phyloP scores from a whole-genome alignment of 441 rosid genomes.

The Gossypium gossypioides region DNA sequence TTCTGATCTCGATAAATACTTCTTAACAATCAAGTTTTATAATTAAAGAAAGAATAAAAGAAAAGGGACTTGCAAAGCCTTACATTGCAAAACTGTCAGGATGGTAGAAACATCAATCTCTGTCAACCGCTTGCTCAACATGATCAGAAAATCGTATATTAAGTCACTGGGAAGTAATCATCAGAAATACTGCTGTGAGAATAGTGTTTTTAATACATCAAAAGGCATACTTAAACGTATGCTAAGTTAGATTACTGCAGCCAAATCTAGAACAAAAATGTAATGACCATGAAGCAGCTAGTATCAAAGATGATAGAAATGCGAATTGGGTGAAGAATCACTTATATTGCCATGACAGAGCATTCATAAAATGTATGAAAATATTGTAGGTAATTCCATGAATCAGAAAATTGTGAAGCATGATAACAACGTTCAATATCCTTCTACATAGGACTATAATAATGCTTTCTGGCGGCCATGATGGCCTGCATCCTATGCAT shows the following conservation, averaged over 20 bases:
- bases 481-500: neutral
- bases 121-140: conserved; percentile 54
- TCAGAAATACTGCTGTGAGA: conserved; percentile 6
- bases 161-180: conserved; percentile 56
- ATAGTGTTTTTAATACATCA: neutral
- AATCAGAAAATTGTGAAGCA: neutral
- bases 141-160: conserved; percentile 65
- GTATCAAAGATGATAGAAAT: neutral
- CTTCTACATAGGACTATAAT: neutral
- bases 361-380: neutral
- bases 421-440: neutral
- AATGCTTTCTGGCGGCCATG: neutral
- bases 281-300: neutral
- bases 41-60: neutral
- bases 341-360: neutral
- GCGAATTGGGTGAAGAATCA: neutral
- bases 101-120: conserved; percentile 75
- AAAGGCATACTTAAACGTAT: neutral
- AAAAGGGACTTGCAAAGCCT: conserved; percentile 17
- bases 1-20: neutral
- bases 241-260: neutral
- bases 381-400: neutral
- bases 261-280: neutral
- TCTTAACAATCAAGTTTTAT: conserved; percentile 12
- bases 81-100: conserved; percentile 71